A percentile compares a stretch with the other conserved stretches of the same genome.
These are phyloP conservation scores for Pseudevernia furfuracea DNA, from an alignment of 495 filamentous ascomycete genomes.

Conservation along the genomic window DNA sequence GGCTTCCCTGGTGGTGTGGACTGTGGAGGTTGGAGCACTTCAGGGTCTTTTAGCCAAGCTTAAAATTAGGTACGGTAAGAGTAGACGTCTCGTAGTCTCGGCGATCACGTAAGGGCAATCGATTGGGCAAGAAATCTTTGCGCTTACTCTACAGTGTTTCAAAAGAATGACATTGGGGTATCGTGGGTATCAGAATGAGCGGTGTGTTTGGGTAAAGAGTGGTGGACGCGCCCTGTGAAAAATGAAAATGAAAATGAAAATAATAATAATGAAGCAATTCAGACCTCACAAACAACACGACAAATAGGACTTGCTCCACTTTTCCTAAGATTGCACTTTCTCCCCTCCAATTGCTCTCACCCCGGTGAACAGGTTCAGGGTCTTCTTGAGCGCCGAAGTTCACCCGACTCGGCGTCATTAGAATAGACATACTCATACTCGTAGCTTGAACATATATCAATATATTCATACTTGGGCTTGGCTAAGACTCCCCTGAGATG, in stretches of 20 bases:
- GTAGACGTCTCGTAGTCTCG: conserved; percentile 2
- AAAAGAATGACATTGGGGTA: conserved; percentile 19
- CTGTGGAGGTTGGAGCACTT: conserved; percentile 15
- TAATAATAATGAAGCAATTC: background rate
- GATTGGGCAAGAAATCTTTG: conserved; percentile 1
- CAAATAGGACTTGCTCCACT: too few relatives aligned
- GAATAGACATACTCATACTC: too few relatives aligned
- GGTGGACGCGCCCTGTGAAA: background rate
- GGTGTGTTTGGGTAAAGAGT: background rate
- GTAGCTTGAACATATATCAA: background rate
- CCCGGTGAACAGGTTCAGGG: background rate
- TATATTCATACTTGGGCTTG: background rate
- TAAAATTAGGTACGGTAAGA: too few relatives aligned
- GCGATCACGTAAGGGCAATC: background rate
- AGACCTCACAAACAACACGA: background rate
- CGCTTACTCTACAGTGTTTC: background rate
- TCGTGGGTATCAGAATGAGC: background rate
- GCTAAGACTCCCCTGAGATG: conserved; percentile 11
- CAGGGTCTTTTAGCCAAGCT: background rate
- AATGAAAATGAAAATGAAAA: too few relatives aligned
- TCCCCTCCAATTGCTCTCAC: background rate
- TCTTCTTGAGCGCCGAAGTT: background rate
- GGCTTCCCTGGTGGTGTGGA: conserved; percentile 6
- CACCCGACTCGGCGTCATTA: background rate
- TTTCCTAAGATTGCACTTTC: conserved; percentile 5